phyloP scores from a whole-genome alignment of 2,329 filamentous ascomycete species.

The Grosmannia clavigera region DNA sequence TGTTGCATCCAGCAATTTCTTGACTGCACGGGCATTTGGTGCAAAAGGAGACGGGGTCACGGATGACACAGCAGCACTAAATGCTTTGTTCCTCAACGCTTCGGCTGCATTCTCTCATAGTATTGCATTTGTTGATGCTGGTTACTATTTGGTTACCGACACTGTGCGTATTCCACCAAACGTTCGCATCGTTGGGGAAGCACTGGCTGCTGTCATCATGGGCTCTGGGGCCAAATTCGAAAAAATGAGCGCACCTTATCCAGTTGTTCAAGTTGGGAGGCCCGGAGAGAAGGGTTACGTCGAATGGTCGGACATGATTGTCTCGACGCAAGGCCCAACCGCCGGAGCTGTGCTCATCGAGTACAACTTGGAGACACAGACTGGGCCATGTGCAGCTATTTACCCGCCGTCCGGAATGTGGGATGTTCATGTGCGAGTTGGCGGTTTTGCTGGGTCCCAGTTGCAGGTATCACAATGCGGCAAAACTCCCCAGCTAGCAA shows the following conservation, averaged over 20 bases:
- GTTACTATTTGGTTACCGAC: slow-evolving; percentile 46
- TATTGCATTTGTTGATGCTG: slow-evolving; percentile 50
- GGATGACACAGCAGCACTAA: slow-evolving; percentile 63
- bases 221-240: slow-evolving; percentile 45
- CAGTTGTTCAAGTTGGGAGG: slow-evolving; percentile 49
- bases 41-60: slow-evolving; percentile 61
- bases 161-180: slow-evolving; percentile 38
- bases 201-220: slow-evolving; percentile 40
- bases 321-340: slow-evolving; percentile 54
- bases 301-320: slow-evolving; percentile 60
- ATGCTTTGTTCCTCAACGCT: slow-evolving; percentile 27
- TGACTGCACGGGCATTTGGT: slow-evolving; percentile 55
- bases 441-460: slow-evolving; percentile 56
- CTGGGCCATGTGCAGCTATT: slow-evolving; percentile 10
- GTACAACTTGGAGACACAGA: slow-evolving; percentile 51
- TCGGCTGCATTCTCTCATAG: slow-evolving; percentile 25
- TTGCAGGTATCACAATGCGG: slow-evolving; percentile 55
- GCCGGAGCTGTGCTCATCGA: slow-evolving; percentile 60
- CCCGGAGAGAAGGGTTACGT: slow-evolving; percentile 51
- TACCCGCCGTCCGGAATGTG: slow-evolving; percentile 43
- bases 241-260: slow-evolving; percentile 42
- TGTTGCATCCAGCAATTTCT: slow-evolving; percentile 44
- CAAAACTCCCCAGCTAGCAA: slow-evolving; percentile 30
- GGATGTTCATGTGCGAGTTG: slow-evolving; percentile 67
- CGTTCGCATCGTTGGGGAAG: slow-evolving; percentile 48